Conservation (phyloP, 441 rosid species). For the Pelargonium australe region DNA sequence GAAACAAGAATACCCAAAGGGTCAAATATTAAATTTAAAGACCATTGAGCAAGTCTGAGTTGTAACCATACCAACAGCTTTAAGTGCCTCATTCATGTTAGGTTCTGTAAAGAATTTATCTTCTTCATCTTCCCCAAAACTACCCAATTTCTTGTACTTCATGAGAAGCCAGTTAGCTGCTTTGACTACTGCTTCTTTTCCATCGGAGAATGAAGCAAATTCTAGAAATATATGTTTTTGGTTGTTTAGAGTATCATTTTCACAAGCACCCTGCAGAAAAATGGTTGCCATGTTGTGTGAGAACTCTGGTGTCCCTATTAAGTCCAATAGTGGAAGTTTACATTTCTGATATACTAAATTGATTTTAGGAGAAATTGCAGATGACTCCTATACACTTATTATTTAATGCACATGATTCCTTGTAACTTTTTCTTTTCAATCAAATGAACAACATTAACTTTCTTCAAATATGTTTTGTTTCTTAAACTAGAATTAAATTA, state of each 20-base stretch:
- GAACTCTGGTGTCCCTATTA: slow-evolving; percentile 4
- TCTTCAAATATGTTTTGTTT: no score
- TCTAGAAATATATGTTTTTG: slow-evolving; percentile 42
- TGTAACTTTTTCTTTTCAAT: no score
- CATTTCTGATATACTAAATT: background rate
- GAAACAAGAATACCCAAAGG: background rate
- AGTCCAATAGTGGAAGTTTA: background rate
- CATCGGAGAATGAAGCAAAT: slow-evolving; percentile 62
- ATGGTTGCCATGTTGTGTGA: slow-evolving; percentile 8
- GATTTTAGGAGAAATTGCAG: background rate
- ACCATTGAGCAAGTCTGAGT: background rate
- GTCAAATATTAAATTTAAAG: no score
- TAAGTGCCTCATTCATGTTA: slow-evolving; percentile 21
- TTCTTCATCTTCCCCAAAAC: slow-evolving; percentile 12
- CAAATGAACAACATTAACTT: no score
- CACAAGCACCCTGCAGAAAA: slow-evolving; percentile 36
- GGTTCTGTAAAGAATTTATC: slow-evolving; percentile 20
- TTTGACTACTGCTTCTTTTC: slow-evolving; percentile 73
- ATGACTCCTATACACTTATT: background rate
- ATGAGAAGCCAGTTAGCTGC: slow-evolving; percentile 70
- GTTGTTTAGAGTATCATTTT: slow-evolving; percentile 26
- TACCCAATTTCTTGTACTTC: slow-evolving; percentile 27
- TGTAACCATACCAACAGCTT: slow-evolving; percentile 18
- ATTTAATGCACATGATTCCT: background rate
- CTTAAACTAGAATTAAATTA: no score